Percentiles rank a stretch among this genome's conserved stretches.
Conservation (phyloP, 2,329 filamentous ascomycete genomes). For the Aspergillus novofumigatus region DNA sequence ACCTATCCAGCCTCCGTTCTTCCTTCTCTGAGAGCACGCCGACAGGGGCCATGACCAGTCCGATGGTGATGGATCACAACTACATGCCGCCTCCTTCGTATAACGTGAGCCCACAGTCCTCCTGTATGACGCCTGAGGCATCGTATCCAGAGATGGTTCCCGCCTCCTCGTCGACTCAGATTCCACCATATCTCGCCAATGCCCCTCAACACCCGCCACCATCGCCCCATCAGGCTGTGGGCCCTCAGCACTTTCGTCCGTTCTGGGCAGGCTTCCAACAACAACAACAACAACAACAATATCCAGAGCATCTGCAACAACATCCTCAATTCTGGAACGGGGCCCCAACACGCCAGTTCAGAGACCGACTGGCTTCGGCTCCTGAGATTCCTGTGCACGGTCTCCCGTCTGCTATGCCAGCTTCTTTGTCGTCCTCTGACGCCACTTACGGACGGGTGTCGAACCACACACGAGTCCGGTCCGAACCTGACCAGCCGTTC, state of each 20-base stretch:
- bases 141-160: conserved; percentile 21
- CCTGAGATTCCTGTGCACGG: conserved; percentile 27
- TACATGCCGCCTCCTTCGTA: conserved; percentile 26
- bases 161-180: conserved; percentile 14
- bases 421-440: not conserved
- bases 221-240: conserved; percentile 7
- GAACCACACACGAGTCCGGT: conserved; percentile 18
- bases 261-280: conserved; percentile 25
- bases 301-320: not conserved
- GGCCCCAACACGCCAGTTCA: conserved; percentile 24
- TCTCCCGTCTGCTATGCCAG: conserved; percentile 12
- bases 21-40: conserved; percentile 24
- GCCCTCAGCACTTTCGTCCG: conserved; percentile 13
- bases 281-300: conserved; percentile 17
- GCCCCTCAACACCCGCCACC: conserved; percentile 13
- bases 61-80: conserved; percentile 17
- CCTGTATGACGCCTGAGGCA: conserved; percentile 21
- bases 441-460: conserved; percentile 18
- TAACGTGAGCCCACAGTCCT: conserved; percentile 16
- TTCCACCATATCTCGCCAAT: conserved; percentile 26
- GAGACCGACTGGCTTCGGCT: conserved; percentile 32
- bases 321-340: conserved; percentile 16
- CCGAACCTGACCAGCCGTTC: conserved; percentile 16
- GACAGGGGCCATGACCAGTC: conserved; percentile 22
- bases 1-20: conserved; percentile 27